Base-by-base conservation (phyloP, 108 stramenopile species). In the Cyclotella cryptica region DNA sequence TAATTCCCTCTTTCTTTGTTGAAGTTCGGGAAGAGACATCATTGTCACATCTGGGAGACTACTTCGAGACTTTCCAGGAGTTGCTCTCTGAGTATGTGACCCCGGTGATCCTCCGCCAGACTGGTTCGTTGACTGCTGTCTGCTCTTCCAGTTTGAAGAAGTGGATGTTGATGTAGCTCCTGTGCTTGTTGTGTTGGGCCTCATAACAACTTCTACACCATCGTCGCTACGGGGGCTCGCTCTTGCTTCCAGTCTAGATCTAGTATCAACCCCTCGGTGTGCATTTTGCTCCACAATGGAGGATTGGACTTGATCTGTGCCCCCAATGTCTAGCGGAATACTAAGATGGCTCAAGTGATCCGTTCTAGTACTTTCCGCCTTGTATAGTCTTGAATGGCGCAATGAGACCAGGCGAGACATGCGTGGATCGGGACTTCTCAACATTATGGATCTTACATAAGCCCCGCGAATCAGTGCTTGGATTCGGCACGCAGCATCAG, bases 401-500 rank as follows among this genome's bases (percentile, higher is more conserved):
- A 60, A 74, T 71, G 73, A 67, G 12, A 92, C 84, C 53, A 94
- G 78, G 14, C 80, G 69, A 22, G 84, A 68, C 22, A 89, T 79
- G 27, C 69, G 69, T 44, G 86, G 81, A 53, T 89, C 81, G 17
- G 71, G 72, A 60, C 88, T 82, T 19, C 79, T 85, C 22, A 84
- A 60, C 52, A 95, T 71, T 57, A 63, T 65, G 81, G 75, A 78
- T 69, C 94, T 72, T 4, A 71, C 68, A 11, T 70, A 52, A 9
- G 88, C 87, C 21, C 92, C 94, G 26, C 96, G 88, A 41, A 85
- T 84, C 35, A 96, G 61, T 10, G 91, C 92, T 66, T 95, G 94
- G 66, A 97, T 92, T 24, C 91, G 76, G 67, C 88, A 88, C 18
- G 93, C 92, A 12, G 94, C 93, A 78, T 97, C 93, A 11, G 92